Percentiles rank a stretch among this genome's conserved stretches.
phyloP scores from a whole-genome alignment of 345 rosid species.

The Cardamine resedifolia region DNA sequence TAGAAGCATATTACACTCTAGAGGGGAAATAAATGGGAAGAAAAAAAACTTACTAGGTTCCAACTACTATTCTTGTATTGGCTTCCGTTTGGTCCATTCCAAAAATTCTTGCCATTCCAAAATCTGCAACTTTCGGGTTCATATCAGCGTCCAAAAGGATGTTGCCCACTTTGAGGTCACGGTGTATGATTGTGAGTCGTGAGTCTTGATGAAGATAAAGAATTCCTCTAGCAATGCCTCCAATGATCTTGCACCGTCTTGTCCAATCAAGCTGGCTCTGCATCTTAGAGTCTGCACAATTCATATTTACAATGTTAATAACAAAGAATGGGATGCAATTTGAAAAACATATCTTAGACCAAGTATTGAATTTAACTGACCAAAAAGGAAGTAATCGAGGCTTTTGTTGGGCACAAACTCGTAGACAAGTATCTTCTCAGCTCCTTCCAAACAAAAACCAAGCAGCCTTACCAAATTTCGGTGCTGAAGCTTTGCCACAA shows the following conservation, averaged over 20 bases:
- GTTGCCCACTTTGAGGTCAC: constrained; percentile 59
- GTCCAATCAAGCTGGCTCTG: constrained; percentile 43
- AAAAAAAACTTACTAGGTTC: constrained; percentile 50
- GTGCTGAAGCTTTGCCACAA: constrained; percentile 29
- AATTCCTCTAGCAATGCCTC: constrained; percentile 47
- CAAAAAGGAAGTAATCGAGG: constrained; percentile 18
- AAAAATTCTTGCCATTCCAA: constrained; percentile 56
- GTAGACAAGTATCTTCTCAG: constrained; percentile 24
- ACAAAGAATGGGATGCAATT: not conserved
- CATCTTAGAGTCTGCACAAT: constrained; percentile 33
- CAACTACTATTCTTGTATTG: constrained; percentile 46
- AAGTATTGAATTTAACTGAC: not conserved
- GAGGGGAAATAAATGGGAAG: not conserved
- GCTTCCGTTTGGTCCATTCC: constrained; percentile 32
- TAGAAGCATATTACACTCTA: not conserved
- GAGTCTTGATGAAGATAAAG: constrained; percentile 44
- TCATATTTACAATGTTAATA: not conserved
- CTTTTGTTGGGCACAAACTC: constrained; percentile 27
- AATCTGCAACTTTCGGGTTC: constrained; percentile 65
- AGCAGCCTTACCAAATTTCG: constrained; percentile 21
- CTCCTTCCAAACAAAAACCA: constrained; percentile 18
- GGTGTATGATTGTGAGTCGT: constrained; percentile 52
- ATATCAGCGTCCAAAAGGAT: constrained; percentile 48
- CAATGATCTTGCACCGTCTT: constrained; percentile 38
- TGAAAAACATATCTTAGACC: not conserved